A percentile compares a stretch with the other conserved stretches of the same genome.
Evolutionary conservation across 176 grass and related monocot genomes (phyloP).

Genomic region (Ensete ventricosum): DNA sequence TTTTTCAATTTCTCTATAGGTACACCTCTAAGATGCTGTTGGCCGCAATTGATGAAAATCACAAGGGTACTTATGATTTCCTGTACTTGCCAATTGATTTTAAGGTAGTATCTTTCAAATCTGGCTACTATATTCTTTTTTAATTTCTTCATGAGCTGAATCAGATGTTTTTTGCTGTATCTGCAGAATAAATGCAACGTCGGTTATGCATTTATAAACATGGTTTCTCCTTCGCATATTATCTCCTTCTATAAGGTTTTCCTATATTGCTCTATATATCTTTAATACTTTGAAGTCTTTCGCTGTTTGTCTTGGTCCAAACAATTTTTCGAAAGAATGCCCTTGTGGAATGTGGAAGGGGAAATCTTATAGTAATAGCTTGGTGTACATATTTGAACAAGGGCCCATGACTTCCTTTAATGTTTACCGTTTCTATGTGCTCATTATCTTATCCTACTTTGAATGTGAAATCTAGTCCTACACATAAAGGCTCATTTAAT

Average conservation of each 20-base stretch:
- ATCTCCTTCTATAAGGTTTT: conserved; percentile 76
- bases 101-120: conserved; percentile 41
- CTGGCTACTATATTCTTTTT: not conserved
- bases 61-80: conserved; percentile 86
- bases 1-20: conserved; percentile 33
- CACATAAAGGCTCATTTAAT: not conserved
- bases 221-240: conserved; percentile 81
- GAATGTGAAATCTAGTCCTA: no score
- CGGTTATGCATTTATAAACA: conserved; percentile 97
- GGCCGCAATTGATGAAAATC: conserved; percentile 75
- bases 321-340: not conserved
- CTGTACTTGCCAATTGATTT: conserved; percentile 99
- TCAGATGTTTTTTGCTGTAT: conserved; percentile 7
- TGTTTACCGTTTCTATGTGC: no score
- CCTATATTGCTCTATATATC: not conserved
- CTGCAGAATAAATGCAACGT: conserved; percentile 99
- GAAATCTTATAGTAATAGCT: not conserved
- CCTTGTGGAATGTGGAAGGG: not conserved
- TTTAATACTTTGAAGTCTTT: not conserved
- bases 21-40: conserved; percentile 98
- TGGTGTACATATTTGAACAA: not conserved
- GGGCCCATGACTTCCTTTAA: not conserved
- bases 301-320: not conserved
- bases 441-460: no score
- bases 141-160: conserved; percentile 15